Percentiles rank a stretch among this genome's conserved stretches.
Evolutionary conservation across 2,329 filamentous ascomycete species (phyloP).

Genomic region (Colletotrichum godetiae): DNA sequence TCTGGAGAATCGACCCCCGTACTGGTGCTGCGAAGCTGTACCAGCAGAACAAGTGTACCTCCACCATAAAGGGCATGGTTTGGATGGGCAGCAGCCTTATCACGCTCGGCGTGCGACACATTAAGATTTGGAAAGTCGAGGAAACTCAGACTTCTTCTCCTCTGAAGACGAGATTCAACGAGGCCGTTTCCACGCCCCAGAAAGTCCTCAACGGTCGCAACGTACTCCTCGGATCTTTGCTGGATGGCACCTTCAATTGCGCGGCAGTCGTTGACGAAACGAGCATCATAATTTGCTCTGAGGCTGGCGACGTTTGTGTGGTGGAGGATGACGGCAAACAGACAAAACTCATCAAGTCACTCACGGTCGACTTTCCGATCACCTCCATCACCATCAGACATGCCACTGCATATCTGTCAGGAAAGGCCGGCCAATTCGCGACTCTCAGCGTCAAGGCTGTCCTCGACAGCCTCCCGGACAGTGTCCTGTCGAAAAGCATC

Average conservation of each 20-base stretch:
- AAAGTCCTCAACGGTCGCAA: constrained; percentile 89
- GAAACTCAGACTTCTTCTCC: constrained; percentile 71
- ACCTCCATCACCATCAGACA: constrained; percentile 73
- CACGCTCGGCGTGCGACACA: constrained; percentile 89
- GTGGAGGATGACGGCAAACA: constrained; percentile 81
- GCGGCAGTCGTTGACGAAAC: constrained; percentile 77
- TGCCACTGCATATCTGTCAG: constrained; percentile 73
- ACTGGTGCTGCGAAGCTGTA: constrained; percentile 83
- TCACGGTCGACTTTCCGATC: constrained; percentile 74
- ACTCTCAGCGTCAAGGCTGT: constrained; percentile 63
- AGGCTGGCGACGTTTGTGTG: constrained; percentile 89
- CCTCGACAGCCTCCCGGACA: constrained; percentile 53
- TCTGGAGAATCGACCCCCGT: constrained; percentile 88
- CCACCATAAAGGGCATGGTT: constrained; percentile 84
- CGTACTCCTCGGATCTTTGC: constrained; percentile 82
- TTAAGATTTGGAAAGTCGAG: constrained; percentile 92
- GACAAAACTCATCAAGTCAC: constrained; percentile 76
- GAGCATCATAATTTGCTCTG: constrained; percentile 85
- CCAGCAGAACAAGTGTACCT: constrained; percentile 92
- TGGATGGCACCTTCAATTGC: constrained; percentile 87
- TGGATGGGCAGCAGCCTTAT: constrained; percentile 90
- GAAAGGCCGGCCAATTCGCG: constrained; percentile 70
- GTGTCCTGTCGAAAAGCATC: constrained; percentile 51
- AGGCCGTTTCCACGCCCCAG: constrained; percentile 46
- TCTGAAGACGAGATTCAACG: constrained; percentile 67